Conservation (phyloP, 2,329 filamentous ascomycete genomes). For the Aspergillus sp. region DNA sequence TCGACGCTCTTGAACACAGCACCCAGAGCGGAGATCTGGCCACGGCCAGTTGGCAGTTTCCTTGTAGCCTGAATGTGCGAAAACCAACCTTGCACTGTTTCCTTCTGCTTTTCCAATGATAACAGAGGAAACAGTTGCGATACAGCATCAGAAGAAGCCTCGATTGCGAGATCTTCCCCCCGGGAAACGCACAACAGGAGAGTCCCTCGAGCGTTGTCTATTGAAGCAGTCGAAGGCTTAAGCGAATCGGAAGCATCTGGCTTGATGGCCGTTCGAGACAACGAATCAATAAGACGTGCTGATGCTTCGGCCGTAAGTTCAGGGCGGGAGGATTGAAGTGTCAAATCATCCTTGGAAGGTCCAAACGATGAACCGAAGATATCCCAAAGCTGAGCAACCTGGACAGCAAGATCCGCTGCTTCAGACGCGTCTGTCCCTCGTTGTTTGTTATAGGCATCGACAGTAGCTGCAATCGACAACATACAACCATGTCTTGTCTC, state of each 20-base stretch:
- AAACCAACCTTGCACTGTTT: slow-evolving; percentile 35
- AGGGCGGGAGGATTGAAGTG: slow-evolving; percentile 32
- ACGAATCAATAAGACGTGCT: slow-evolving; percentile 33
- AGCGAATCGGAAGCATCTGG: slow-evolving; percentile 4
- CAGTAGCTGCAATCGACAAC: slow-evolving; percentile 32
- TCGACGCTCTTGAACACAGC: slow-evolving; percentile 31
- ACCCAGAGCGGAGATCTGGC: slow-evolving; percentile 39
- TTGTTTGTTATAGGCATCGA: slow-evolving; percentile 27
- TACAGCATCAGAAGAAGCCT: slow-evolving; percentile 34
- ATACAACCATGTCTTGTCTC: slow-evolving; percentile 41
- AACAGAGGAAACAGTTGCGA: slow-evolving; percentile 36
- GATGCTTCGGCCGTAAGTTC: slow-evolving; percentile 38
- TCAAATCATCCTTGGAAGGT: slow-evolving; percentile 34
- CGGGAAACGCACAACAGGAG: slow-evolving; percentile 36
- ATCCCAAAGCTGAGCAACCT: slow-evolving; percentile 31
- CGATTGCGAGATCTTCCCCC: slow-evolving; percentile 34
- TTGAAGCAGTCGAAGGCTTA: slow-evolving; percentile 15
- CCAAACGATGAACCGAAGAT: slow-evolving; percentile 28
- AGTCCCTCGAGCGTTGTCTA: slow-evolving; percentile 25
- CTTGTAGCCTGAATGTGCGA: slow-evolving; percentile 29
- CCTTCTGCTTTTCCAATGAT: slow-evolving; percentile 21
- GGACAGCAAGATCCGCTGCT: slow-evolving; percentile 18
- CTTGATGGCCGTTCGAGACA: slow-evolving; percentile 22
- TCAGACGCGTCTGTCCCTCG: slow-evolving; percentile 16
- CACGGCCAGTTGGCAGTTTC: slow-evolving; percentile 34